Base-by-base conservation (phyloP, 495 filamentous ascomycete genomes). In the Recurvomyces mirabilis region DNA sequence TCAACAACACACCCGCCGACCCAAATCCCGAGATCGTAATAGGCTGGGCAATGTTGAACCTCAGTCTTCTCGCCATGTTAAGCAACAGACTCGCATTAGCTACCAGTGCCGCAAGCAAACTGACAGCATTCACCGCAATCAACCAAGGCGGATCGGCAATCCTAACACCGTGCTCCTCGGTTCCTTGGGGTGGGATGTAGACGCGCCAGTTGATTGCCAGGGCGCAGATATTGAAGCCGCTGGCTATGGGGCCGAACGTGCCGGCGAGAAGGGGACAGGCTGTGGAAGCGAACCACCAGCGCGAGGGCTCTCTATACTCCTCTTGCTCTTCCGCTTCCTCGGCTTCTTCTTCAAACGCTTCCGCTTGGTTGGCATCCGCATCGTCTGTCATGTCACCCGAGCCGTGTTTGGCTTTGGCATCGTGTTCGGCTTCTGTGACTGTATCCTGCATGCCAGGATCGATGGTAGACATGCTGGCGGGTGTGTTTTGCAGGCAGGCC, bases 281-380 rank as follows among this genome's bases (percentile, higher is more conserved):
- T 0, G 84, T 84, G 17, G 78, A 82, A 7, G 83, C 82, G 52
- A 89, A 80, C 86, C 87, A 94, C 85, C 85, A 94, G 30, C 78
- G 77, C 45, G 79, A 74, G 24, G 30, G 23, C 12, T 51, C 24
- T 15, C 13, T 18, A 19, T 19, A 38, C 17, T 48, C 34, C 2
- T 42, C 37, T 12, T 38, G 17, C 5, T 30, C 15, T 20, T 47
- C 44, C 32, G 45, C 43, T 20, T 45, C 38, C 26, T 35, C 30
- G 4, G 5, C 24, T 14, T 34, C 46, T 22, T 9, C 6, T 26
- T 42, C 37, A 23, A 26, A 13, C 11, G 21, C 39, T 19, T 37
- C 23, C 14, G n/a, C 40, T 42, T 28, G 5, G 17, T 18, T 30
- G 20, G 6, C 21, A 5, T 33, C 21, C n/a, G 31, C 14, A 20